phyloP scores from a whole-genome alignment of 2,329 filamentous ascomycete species.

The Exophiala sp. region DNA sequence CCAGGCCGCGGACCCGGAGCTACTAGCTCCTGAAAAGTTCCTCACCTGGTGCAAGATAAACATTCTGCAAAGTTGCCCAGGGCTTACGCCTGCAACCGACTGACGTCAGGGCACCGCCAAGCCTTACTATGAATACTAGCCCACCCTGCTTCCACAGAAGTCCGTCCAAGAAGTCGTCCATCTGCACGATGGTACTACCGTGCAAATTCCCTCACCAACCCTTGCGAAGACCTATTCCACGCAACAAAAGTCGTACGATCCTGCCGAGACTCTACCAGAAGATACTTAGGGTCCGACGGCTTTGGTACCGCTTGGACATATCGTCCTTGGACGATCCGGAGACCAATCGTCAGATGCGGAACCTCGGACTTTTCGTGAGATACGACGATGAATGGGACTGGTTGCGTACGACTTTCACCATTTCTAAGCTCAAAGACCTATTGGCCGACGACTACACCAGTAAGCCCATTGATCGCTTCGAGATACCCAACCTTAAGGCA shows the following conservation, averaged over 20 bases:
- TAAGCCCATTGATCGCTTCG: slow-evolving; percentile 14
- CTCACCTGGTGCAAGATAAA: slow-evolving; percentile 26
- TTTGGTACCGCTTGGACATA: slow-evolving; percentile 38
- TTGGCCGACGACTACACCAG: slow-evolving; percentile 40
- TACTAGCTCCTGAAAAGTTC: slow-evolving; percentile 21
- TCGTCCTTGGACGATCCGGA: slow-evolving; percentile 42
- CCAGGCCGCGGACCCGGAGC: slow-evolving; percentile 9
- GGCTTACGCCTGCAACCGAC: slow-evolving; percentile 16
- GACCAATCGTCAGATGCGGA: slow-evolving; percentile 40
- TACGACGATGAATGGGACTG: slow-evolving; percentile 31
- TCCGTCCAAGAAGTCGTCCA: too few species aligned
- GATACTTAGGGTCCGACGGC: slow-evolving; percentile 31
- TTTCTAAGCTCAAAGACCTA: slow-evolving; percentile 35
- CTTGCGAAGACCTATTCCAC: slow-evolving; percentile 22
- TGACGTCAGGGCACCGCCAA: slow-evolving; percentile 14
- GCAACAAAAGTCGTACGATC: slow-evolving; percentile 19
- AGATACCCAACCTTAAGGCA: slow-evolving; percentile 8
- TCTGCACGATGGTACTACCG: too few species aligned
- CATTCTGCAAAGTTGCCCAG: slow-evolving; percentile 31
- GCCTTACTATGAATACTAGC: slow-evolving; percentile 30
- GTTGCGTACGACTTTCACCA: slow-evolving; percentile 40
- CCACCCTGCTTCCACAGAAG: slow-evolving; percentile 29
- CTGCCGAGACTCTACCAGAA: slow-evolving; percentile 17
- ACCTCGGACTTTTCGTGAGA: slow-evolving; percentile 39
- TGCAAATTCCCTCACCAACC: too few species aligned